Evolutionary conservation across 148 eudicot species (phyloP), one percentile per base, ranked within the genome.

Genomic region (Linanthus parryae): DNA sequence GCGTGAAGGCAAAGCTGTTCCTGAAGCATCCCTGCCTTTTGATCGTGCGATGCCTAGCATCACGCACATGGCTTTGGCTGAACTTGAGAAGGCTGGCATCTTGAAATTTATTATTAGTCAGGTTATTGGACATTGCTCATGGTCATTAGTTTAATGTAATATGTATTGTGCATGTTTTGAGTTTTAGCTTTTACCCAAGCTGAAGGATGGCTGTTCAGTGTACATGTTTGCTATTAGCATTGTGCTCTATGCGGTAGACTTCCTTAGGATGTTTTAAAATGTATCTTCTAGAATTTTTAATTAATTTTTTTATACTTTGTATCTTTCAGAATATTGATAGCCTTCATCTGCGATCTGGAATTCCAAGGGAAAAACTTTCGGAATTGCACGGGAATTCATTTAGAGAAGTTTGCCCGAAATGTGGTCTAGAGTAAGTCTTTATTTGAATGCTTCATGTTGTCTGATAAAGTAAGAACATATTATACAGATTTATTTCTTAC

Each of bases 51-150:
- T 66, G 67, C 96, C 96, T 34, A 66, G 96, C 66, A 55, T 57
- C 27, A 88, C 96, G 14, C 96, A 88, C 58, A 84, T 88, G 96
- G 96, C 96, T 58, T 64, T 88, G 70, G 89, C 84, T 73, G 86
- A 67, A 59, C 74, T 88, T 38, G 86, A 84, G 62, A 79, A 67
- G 65, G 96, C 94, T 51, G 74, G 77, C 37, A 58, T 84, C 40
- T 72, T 88, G 55, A 84, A 84, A 75, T 88, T 88, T 58, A 73
- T 88, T 44, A 88, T 88, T 19, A 88, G 89, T 61, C 96, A 88
- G 89, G 96, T 77, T 27, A 21, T 24, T 26, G n/a, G n/a, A n/a
- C n/a, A n/a, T n/a, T n/a, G n/a, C n/a, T n/a, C n/a, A n/a, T n/a
- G n/a, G n/a, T n/a, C n/a, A n/a, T n/a, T n/a, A n/a, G n/a, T n/a